phyloP scores from a whole-genome alignment of 768 basidiomycete genomes.

The Hydnomerulius pinastri region DNA sequence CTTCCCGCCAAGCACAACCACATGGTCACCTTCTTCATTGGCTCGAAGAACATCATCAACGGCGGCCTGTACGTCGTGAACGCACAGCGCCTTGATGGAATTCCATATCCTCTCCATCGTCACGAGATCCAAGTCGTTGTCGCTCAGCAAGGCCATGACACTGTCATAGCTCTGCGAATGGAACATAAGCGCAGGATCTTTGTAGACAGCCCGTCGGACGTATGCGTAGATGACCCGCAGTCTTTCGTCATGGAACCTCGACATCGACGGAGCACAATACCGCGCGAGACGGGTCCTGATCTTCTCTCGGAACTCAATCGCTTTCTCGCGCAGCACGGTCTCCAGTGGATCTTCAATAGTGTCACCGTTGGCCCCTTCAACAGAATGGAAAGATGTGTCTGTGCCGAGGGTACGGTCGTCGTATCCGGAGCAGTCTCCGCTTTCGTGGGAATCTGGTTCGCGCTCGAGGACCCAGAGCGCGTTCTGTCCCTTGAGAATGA shows the following conservation, averaged over 20 bases:
- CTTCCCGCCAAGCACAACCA: constrained; percentile 34
- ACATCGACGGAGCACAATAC: constrained; percentile 33
- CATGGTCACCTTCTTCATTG: constrained; percentile 23
- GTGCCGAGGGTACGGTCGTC: constrained; percentile 10
- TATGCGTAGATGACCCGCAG: constrained; percentile 36
- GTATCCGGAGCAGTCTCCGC: constrained; percentile 23
- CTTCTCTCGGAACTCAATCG: constrained; percentile 31
- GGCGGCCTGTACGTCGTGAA: constrained; percentile 31
- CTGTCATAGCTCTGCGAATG: constrained; percentile 35
- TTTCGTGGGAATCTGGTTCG: constrained; percentile 17
- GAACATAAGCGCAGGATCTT: constrained; percentile 39
- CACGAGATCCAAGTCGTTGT: constrained; percentile 29
- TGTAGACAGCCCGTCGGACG: constrained; percentile 39
- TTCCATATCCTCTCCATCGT: constrained; percentile 38
- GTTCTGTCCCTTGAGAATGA: constrained; percentile 36
- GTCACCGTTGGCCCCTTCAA: not conserved
- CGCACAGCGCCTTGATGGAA: constrained; percentile 25
- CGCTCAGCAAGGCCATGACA: constrained; percentile 31
- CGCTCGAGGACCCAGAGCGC: constrained; percentile 39
- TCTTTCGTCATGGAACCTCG: constrained; percentile 36
- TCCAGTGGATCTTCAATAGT: constrained; percentile 35
- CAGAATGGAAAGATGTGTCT: constrained; percentile 11
- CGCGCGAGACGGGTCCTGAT: constrained; percentile 35
- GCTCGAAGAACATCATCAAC: constrained; percentile 36
- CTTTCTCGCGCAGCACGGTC: constrained; percentile 35